Evolutionary conservation across 1,284 basidiomycete genomes (phyloP).

Genomic region (Sanguinoderma infundibulare): DNA sequence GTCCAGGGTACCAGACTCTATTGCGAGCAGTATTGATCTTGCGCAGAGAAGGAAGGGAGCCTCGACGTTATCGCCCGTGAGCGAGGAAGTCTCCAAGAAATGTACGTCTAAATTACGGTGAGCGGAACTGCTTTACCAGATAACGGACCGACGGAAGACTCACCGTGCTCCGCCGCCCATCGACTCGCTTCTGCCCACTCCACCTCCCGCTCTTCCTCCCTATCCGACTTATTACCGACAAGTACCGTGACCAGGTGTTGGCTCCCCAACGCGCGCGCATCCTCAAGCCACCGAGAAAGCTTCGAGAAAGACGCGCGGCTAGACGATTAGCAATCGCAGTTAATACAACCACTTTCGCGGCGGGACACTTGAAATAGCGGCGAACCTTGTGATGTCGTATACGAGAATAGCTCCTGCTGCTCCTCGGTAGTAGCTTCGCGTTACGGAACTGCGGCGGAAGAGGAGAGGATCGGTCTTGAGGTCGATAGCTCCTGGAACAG

Average conservation of each 20-base stretch:
- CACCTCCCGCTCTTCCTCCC: constrained; percentile 93
- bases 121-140: constrained; percentile 5
- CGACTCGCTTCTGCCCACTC: constrained; percentile 92
- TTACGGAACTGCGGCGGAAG: constrained; percentile 94
- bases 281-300: constrained; percentile 87
- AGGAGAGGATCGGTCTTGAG: constrained; percentile 49
- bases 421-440: constrained; percentile 94
- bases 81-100: constrained; percentile 92
- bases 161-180: constrained; percentile 95
- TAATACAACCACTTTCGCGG: constrained; percentile 5
- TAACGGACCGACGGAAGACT: background rate
- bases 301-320: constrained; percentile 85
- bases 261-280: constrained; percentile 88
- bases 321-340: constrained; percentile 14
- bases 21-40: constrained; percentile 89
- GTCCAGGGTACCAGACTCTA: constrained; percentile 90
- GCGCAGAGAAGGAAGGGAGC: constrained; percentile 92
- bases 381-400: constrained; percentile 94
- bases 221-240: constrained; percentile 95
- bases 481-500: background rate
- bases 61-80: constrained; percentile 93
- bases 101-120: constrained; percentile 67
- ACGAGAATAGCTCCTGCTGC: constrained; percentile 94
- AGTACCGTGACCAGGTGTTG: constrained; percentile 90
- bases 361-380: constrained; percentile 18